A percentile compares a stretch with the other conserved stretches of the same genome.
Conservation (phyloP, 2,329 filamentous ascomycete species). For the Aureobasidium vineae region DNA sequence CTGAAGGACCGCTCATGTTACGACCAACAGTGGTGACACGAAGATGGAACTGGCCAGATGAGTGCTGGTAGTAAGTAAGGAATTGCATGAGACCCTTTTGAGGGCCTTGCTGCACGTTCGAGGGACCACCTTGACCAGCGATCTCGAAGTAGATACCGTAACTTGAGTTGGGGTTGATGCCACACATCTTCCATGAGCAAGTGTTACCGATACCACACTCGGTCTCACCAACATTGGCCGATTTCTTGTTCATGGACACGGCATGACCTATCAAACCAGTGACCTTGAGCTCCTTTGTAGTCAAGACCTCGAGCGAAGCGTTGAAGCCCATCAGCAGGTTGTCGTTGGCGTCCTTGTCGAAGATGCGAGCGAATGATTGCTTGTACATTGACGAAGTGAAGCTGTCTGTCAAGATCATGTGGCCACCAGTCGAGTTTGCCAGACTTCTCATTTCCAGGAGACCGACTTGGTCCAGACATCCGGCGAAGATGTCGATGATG, state of each 20-base stretch:
- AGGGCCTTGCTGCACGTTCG: slow-evolving; percentile 78
- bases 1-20: slow-evolving; percentile 87
- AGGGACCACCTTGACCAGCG: slow-evolving; percentile 83
- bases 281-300: slow-evolving; percentile 97
- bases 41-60: slow-evolving; percentile 92
- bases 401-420: slow-evolving; percentile 97
- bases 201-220: slow-evolving; percentile 98
- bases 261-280: slow-evolving; percentile 96
- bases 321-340: slow-evolving; percentile 99
- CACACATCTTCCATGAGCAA: slow-evolving; percentile 99
- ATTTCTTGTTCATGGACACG: slow-evolving; percentile 97
- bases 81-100: slow-evolving; percentile 98
- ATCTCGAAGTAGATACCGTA: slow-evolving; percentile 99
- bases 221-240: slow-evolving; percentile 92
- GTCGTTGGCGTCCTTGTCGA: slow-evolving; percentile 93
- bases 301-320: slow-evolving; percentile 89
- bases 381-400: slow-evolving; percentile 99
- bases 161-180: slow-evolving; percentile 88
- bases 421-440: slow-evolving; percentile 91
- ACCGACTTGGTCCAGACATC: slow-evolving; percentile 95
- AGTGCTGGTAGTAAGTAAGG: slow-evolving; percentile 97
- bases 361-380: slow-evolving; percentile 94
- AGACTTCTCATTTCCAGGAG: slow-evolving; percentile 97
- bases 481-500: slow-evolving; percentile 95
- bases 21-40: slow-evolving; percentile 92